Base-by-base conservation (phyloP, 1,284 basidiomycete genomes). In the Leccinum cinnamomeum region DNA sequence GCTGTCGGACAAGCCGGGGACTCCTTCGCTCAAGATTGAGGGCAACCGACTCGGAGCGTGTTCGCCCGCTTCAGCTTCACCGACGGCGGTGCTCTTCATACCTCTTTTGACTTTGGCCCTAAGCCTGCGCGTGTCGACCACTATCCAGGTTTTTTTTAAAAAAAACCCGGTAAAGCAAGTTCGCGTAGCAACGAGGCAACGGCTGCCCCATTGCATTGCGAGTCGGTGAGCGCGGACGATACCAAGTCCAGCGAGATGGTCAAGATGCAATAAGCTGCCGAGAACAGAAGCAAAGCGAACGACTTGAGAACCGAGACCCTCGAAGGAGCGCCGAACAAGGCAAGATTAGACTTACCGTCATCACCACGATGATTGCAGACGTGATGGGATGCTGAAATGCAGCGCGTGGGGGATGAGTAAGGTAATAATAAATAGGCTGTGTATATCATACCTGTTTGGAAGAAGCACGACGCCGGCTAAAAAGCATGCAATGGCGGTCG, bases 361-460 rank as follows among this genome's bases (percentile, higher is more conserved):
- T 84, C 33, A 89, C 81, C 2, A 89, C 86, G 1, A 90, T 91
- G 50, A 91, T 77, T 3, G 82, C 85, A 39, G 83, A 86, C 0
- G 88, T 89, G 53, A 23, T 30, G 28, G 28, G 28, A 30, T 30
- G 28, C 28, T 30, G 28, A 30, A 30, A 30, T 30, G 28, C 23
- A 25, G 23, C 23, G 23, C 23, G 23, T 25, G 23, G 28, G 28
- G 28, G 28, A 30, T 30, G 0, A 30, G 28, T 30, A 30, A 30
- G 28, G 28, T 30, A 30, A 30, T 30, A 30, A 30, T 30, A 30
- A 30, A 30, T 30, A 30, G 28, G 28, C 28, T 30, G 28, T 30
- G 28, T 30, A 30, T 30, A 30, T 30, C 28, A 30, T 30, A 30
- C 28, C 28, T 30, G 28, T 30, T 30, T 30, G 28, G 28, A 30